phyloP scores from a whole-genome alignment of 192 early-diverging fungal genomes.

The Lobosporangium transversale region DNA sequence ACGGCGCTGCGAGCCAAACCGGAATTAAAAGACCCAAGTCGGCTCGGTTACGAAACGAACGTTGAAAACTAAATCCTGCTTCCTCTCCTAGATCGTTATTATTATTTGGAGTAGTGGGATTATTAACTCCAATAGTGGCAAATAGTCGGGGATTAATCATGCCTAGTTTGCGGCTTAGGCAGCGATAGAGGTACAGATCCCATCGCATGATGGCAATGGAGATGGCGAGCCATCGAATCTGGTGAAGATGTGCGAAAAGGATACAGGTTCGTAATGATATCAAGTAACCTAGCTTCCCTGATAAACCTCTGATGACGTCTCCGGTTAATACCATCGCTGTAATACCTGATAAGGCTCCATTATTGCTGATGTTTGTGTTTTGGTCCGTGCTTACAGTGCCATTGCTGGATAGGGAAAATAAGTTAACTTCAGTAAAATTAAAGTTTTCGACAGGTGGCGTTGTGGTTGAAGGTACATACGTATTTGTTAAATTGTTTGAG shows the following conservation, averaged over 20 bases:
- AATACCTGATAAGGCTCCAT: not conserved
- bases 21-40: constrained; percentile 8
- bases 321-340: not conserved
- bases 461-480: too few species aligned
- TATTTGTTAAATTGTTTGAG: too few species aligned
- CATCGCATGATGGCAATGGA: constrained; percentile 9
- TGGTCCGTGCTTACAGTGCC: not conserved
- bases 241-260: constrained; percentile 15
- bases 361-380: not conserved
- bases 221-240: constrained; percentile 17
- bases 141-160: constrained; percentile 8
- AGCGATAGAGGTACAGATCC: constrained; percentile 15
- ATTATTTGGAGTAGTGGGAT: not conserved
- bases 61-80: constrained; percentile 1
- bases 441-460: too few species aligned
- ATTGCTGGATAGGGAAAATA: too few species aligned
- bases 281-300: not conserved
- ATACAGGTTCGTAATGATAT: constrained; percentile 1
- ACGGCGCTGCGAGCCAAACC: not conserved
- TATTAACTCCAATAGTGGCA: not conserved
- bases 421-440: too few species aligned
- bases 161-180: constrained; percentile 14
- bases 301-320: not conserved
- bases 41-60: constrained; percentile 3
- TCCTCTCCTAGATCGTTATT: not conserved